Base-by-base conservation (phyloP, 352 stramenopile genomes). In the Blastocystis sp. region DNA sequence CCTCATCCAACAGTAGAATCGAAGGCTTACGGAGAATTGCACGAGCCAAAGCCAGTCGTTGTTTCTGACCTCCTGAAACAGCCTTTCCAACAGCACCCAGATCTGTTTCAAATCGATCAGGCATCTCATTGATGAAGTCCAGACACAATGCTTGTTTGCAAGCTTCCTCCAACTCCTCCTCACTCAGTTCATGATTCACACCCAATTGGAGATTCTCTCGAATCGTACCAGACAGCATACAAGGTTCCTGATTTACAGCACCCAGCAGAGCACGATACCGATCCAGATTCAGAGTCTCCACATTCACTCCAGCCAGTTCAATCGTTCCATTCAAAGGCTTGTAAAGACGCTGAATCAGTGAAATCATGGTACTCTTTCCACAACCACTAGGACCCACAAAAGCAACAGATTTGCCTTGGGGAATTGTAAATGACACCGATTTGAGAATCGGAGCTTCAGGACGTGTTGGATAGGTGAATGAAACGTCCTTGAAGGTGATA, bases 191-290 rank as follows among this genome's bases (percentile, higher is more conserved):
- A 46, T 89, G 89, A 66, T 88, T 90, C 43, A 93, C 93, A 88
- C 95, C 91, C 0, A 89, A 89, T 52, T 93, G 90, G 88, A 96
- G 92, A 65, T 94, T 94, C 78, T 92, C 91, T 42, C 91, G 83
- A 74, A 92, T 92, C n/a, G 89, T 91, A 77, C 88, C 91, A 24
- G 91, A 89, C 75, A 98, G 97, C 12, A 98, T 89, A 21, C 90
- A 89, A 9, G 94, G 94, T 89, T 97, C 94, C 83, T 98, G 95
- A 0, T 89, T 90, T 3, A 98, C 94, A 63, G 93, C 91, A 19
- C 93, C 90, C 85, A 98, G 90, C 51, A 91, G 75, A 12, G 78
- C 77, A n/a, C 92, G 87, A 90, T 67, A 75, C 86, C 4, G 93
- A 90, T 61, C 89, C 42, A 69, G 67, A 46, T 46, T 57, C 32